phyloP scores from a whole-genome alignment of 2,329 filamentous ascomycete genomes.

The Huntiella decipiens region DNA sequence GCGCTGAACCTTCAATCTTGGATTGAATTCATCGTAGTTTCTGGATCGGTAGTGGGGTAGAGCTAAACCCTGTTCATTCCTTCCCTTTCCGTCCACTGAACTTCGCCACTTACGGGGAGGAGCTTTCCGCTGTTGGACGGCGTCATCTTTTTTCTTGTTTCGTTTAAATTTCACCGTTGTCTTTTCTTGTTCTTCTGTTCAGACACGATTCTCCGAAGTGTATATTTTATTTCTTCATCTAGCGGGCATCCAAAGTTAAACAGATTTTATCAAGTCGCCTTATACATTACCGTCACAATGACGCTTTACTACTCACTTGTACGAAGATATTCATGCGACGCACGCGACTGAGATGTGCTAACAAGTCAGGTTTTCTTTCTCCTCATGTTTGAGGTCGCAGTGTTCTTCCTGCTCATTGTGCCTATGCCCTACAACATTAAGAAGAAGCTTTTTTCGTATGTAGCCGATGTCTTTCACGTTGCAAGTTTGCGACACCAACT shows the following conservation, averaged over 20 bases:
- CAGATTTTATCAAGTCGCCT: too few species aligned
- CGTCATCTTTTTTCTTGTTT: not conserved
- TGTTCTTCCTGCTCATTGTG: constrained; percentile 64
- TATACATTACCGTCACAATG: constrained; percentile 22
- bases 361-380: constrained; percentile 55
- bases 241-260: too few species aligned
- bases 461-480: constrained; percentile 11
- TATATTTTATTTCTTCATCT: too few species aligned
- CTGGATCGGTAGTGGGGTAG: too few species aligned
- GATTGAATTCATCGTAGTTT: too few species aligned
- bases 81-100: not conserved
- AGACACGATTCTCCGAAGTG: not conserved
- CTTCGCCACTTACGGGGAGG: not conserved
- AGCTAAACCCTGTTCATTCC: not conserved
- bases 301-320: constrained; percentile 40
- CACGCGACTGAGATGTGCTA: constrained; percentile 1
- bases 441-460: constrained; percentile 62
- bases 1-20: too few species aligned
- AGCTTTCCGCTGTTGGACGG: not conserved
- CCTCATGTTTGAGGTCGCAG: constrained; percentile 62
- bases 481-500: not conserved
- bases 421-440: constrained; percentile 76
- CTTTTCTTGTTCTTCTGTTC: not conserved
- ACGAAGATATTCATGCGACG: constrained; percentile 14
- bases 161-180: not conserved